Evolutionary conservation across 2,329 filamentous ascomycete species (phyloP).

Genomic region (Myriosclerotinia duriaeana): DNA sequence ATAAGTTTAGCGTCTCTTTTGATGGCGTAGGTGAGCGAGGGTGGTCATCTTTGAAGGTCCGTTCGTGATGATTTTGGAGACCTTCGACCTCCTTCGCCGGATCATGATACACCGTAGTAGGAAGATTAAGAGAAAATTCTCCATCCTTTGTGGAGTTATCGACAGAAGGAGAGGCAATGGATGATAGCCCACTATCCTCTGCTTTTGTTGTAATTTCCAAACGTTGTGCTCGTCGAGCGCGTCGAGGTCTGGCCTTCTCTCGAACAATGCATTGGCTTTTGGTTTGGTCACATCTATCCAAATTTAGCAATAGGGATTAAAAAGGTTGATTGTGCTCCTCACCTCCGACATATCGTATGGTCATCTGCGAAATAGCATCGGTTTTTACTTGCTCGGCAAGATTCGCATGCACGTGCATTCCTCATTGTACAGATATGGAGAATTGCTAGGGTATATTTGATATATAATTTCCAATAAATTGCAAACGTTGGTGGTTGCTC

Average conservation of each 20-base stretch:
- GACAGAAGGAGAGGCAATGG: not conserved
- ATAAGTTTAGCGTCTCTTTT: not conserved
- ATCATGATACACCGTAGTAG: conserved; percentile 30
- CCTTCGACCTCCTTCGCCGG: conserved; percentile 28
- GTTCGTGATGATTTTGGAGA: conserved; percentile 33
- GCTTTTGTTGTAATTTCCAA: not conserved
- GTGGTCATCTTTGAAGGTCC: conserved; percentile 29
- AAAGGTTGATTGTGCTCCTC: not conserved
- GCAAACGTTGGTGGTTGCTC: not conserved
- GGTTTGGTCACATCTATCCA: conserved; percentile 32
- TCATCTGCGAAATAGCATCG: conserved; percentile 34
- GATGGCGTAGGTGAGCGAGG: conserved; percentile 5
- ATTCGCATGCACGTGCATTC: conserved; percentile 40
- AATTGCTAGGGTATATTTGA: conserved; percentile 3
- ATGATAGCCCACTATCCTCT: conserved; percentile 8
- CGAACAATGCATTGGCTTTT: conserved; percentile 35
- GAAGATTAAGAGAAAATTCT: conserved; percentile 36
- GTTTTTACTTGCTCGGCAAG: conserved; percentile 38
- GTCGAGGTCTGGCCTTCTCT: conserved; percentile 37
- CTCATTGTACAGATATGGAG: conserved; percentile 23
- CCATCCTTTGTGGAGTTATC: conserved; percentile 16
- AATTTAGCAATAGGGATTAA: not conserved
- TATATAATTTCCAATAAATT: not conserved
- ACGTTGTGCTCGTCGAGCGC: conserved; percentile 27
- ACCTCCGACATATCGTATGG: conserved; percentile 32